A percentile compares a stretch with the other conserved stretches of the same genome.
These are phyloP conservation scores for Trichophyton mentagrophytes DNA, from an alignment of 2,329 filamentous ascomycete species.

Conservation along the genomic window DNA sequence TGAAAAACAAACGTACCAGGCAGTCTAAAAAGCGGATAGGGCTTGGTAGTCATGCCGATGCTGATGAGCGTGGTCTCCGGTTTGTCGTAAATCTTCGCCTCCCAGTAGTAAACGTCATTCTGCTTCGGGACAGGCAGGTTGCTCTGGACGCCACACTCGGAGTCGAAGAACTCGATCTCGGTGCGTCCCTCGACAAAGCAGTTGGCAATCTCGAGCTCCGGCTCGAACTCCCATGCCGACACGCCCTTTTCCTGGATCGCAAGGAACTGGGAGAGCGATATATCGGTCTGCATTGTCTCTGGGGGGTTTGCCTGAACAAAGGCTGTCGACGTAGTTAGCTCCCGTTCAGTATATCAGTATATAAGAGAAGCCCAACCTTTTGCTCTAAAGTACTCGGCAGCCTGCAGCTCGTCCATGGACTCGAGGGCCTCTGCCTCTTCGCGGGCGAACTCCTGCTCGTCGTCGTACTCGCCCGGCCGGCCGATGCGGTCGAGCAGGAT, in stretches of 20 bases:
- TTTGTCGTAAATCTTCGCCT: constrained; percentile 96
- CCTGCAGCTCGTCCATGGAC: constrained; percentile 84
- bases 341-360: too few relatives aligned
- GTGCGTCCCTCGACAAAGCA: constrained; percentile 95
- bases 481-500: constrained; percentile 91
- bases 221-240: constrained; percentile 99
- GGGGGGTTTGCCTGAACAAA: constrained; percentile 90
- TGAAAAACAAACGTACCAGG: constrained; percentile 52
- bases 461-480: constrained; percentile 89
- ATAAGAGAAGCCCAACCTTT: constrained; percentile 53
- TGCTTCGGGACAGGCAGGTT: constrained; percentile 96
- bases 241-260: constrained; percentile 99
- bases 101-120: constrained; percentile 99
- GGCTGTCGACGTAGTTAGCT: constrained; percentile 41
- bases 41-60: constrained; percentile 92
- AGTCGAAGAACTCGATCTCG: constrained; percentile 98
- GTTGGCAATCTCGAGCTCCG: constrained; percentile 96
- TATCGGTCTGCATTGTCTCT: constrained; percentile 90
- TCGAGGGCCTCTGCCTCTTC: constrained; percentile 94
- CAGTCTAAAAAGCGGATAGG: constrained; percentile 85
- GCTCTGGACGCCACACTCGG: constrained; percentile 91
- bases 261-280: constrained; percentile 91
- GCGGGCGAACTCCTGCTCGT: constrained; percentile 84
- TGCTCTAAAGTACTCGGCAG: constrained; percentile 81
- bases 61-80: constrained; percentile 75